Conservation (phyloP, 1,284 basidiomycete genomes). For the Macrocybe sp. region DNA sequence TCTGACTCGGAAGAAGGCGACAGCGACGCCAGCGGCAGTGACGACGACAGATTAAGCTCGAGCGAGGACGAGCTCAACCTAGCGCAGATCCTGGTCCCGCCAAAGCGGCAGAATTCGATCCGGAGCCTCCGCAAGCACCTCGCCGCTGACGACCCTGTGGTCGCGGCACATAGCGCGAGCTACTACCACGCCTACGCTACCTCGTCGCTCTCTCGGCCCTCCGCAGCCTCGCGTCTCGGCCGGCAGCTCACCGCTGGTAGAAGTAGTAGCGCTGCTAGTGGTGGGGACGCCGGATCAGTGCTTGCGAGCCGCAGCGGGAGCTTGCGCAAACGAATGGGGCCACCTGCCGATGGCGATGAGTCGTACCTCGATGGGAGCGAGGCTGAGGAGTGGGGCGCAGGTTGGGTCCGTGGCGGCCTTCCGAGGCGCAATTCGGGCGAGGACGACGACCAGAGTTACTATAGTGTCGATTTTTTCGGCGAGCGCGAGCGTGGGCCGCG, state of each 20-base stretch:
- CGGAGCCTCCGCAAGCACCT: conserved; percentile 59
- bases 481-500: conserved; percentile 11
- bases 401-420: conserved; percentile 17
- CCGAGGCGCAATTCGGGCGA: conserved; percentile 16
- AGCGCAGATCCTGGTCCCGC: conserved; percentile 60
- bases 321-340: conserved; percentile 7
- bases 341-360: conserved; percentile 1
- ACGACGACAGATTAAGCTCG: conserved; percentile 36
- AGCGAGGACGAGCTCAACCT: conserved; percentile 41
- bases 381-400: conserved; percentile 16
- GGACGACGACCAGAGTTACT: conserved; percentile 24
- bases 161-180: not conserved
- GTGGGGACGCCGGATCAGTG: conserved; percentile 1
- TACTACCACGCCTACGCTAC: not conserved
- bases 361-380: conserved; percentile 14
- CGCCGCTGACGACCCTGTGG: conserved; percentile 2
- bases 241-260: conserved; percentile 1
- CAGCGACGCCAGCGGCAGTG: conserved; percentile 48
- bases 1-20: conserved; percentile 18
- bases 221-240: conserved; percentile 1
- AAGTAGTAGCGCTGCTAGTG: not conserved
- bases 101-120: conserved; percentile 68
- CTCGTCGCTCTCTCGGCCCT: conserved; percentile 1
- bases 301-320: conserved; percentile 7
- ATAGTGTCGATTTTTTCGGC: conserved; percentile 15